Percentiles rank a stretch among this genome's conserved stretches.
Evolutionary conservation across 371 early-diverging fungal genomes (phyloP).

Genomic region (Actinomortierella wolfii): DNA sequence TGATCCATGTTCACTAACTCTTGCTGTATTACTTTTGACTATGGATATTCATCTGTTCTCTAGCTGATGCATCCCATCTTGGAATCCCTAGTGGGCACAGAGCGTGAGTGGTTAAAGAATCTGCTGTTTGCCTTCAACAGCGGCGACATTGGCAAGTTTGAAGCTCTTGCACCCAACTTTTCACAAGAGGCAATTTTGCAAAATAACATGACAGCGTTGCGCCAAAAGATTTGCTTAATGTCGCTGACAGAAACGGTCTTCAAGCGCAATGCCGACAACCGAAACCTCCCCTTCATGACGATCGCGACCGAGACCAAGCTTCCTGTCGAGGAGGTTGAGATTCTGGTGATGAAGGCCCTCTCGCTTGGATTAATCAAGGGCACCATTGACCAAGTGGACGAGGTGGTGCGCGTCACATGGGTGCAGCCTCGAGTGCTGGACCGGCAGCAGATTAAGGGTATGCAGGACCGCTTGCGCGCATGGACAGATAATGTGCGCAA

Average conservation of each 20-base stretch:
- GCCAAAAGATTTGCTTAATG: conserved; percentile 97
- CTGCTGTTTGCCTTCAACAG: conserved; percentile 91
- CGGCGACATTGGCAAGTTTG: conserved; percentile 94
- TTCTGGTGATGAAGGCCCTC: conserved; percentile 96
- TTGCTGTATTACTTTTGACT: conserved; percentile 11
- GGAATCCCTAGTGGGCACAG: conserved; percentile 77
- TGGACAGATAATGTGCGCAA: conserved; percentile 63
- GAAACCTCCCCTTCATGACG: conserved; percentile 82
- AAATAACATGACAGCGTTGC: conserved; percentile 71
- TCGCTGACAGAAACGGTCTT: conserved; percentile 94
- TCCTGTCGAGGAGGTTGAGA: conserved; percentile 90
- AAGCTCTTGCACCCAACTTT: conserved; percentile 77
- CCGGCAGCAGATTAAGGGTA: conserved; percentile 82
- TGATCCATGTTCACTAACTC: too few species aligned
- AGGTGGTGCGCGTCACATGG: conserved; percentile 88
- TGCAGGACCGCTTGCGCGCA: conserved; percentile 62
- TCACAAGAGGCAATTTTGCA: conserved; percentile 81
- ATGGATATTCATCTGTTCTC: neutral
- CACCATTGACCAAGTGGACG: conserved; percentile 94
- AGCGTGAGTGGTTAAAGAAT: conserved; percentile 86
- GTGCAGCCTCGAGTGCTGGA: conserved; percentile 97
- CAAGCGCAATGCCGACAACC: conserved; percentile 79
- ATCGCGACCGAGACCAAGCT: conserved; percentile 90
- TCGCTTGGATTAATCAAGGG: conserved; percentile 92
- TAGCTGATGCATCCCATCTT: conserved; percentile 95